phyloP scores from a whole-genome alignment of 768 basidiomycete species.

The Amanita exitialis region DNA sequence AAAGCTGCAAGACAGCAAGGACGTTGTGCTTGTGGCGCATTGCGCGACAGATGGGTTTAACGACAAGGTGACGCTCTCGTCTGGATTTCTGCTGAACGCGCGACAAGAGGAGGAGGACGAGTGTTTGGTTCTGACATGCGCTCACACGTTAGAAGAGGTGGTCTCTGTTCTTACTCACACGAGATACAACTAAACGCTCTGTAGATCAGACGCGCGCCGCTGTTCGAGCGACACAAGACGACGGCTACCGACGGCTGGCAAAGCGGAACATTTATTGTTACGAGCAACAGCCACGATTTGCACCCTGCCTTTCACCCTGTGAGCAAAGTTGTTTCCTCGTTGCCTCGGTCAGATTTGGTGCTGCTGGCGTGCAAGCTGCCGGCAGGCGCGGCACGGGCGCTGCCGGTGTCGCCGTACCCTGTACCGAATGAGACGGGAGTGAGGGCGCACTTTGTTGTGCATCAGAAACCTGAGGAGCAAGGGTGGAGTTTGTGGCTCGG shows the following conservation, averaged over 20 bases:
- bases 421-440: constrained; percentile 32
- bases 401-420: constrained; percentile 60
- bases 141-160: constrained; percentile 57
- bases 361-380: constrained; percentile 26
- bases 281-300: constrained; percentile 22
- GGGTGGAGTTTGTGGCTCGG: constrained; percentile 44
- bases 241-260: constrained; percentile 7
- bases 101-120: constrained; percentile 12
- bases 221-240: constrained; percentile 16
- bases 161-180: constrained; percentile 5
- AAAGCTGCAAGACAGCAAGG: constrained; percentile 17
- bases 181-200: background rate
- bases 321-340: constrained; percentile 37
- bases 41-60: constrained; percentile 25
- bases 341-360: constrained; percentile 49
- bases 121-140: constrained; percentile 41
- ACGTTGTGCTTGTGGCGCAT: constrained; percentile 44
- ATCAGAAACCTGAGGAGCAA: constrained; percentile 23
- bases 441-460: constrained; percentile 45
- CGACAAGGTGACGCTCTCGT: constrained; percentile 40
- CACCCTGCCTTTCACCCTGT: constrained; percentile 25
- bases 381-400: constrained; percentile 22
- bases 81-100: constrained; percentile 40
- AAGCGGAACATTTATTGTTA: constrained; percentile 37
- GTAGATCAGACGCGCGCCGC: constrained; percentile 21